Conservation (phyloP, 129 eudicot genomes). For the Cynara cardunculus region DNA sequence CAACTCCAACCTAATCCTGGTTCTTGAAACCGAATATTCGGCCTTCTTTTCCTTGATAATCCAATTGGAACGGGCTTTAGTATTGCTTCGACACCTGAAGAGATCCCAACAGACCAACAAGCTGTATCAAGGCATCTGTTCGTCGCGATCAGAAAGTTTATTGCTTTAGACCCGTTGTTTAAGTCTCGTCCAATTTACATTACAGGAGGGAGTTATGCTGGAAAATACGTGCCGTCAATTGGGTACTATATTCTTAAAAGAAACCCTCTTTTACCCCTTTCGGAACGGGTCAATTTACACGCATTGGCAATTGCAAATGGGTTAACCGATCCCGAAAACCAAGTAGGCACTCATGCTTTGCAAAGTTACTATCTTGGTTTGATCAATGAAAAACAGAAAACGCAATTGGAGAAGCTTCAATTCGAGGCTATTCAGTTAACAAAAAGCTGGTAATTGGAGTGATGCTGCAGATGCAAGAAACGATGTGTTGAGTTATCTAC, state of each 20-base stretch:
- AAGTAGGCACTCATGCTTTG: conserved; percentile 74
- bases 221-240: conserved; percentile 78
- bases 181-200: conserved; percentile 63
- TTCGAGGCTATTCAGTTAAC: conserved; percentile 30
- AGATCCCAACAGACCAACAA: conserved; percentile 66
- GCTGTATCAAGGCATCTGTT: conserved; percentile 64
- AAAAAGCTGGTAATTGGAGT: conserved; percentile 50
- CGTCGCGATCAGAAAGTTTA: conserved; percentile 51
- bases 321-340: conserved; percentile 62
- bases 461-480: conserved; percentile 65
- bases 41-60: conserved; percentile 76
- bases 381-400: conserved; percentile 69
- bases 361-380: conserved; percentile 63
- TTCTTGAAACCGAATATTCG: conserved; percentile 76
- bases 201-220: conserved; percentile 91
- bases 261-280: conserved; percentile 33
- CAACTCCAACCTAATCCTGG: conserved; percentile 52
- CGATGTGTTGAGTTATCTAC: conserved; percentile 28
- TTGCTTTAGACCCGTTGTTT: conserved; percentile 43
- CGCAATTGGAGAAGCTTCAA: conserved; percentile 58
- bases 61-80: conserved; percentile 95
- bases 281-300: conserved; percentile 46
- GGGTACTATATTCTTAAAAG: conserved; percentile 67
- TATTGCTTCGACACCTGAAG: conserved; percentile 51
- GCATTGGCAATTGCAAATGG: conserved; percentile 91